Evolutionary conservation across 805 yeast genomes (phyloP), one percentile per base, ranked within the genome.

Genomic region (Starmerella gropengiesseri): DNA sequence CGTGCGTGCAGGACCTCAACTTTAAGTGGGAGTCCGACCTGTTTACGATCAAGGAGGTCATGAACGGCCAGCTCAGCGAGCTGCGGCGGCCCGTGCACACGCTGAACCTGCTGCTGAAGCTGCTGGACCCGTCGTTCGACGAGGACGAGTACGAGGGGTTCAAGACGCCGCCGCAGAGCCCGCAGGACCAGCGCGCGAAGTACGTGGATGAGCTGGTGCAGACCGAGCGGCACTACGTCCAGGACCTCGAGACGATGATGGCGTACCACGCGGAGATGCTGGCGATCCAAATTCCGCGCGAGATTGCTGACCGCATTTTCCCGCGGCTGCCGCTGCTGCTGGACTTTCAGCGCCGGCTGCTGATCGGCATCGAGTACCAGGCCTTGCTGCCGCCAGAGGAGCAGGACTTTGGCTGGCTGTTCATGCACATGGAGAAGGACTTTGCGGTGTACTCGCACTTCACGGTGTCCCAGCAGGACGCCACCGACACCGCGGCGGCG

Each of bases 401-500:
- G 54, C 95, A 87, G 61, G 70, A 95, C 48, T 75, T 89, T 35
- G 98, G 97, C 2, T 81, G 94, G 1, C 71, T 87, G 1, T 89
- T 91, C 60, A 69, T 82, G 47, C 93, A 81, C 60, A 83, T 91
- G 9, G 82, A 87, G 26, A 75, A 77, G 28, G 89, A 86, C 21
- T 91, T 91, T 65, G 78, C 76, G 49, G 75, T 84, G 8, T 91
- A 91, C 62, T 95, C 86, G 60, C 86, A 94, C 7, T 91, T 95
- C 89, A 83, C 96, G 20, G 70, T 86, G 42, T 89, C 89, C 45
- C 96, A 85, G 61, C 75, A 77, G 52, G 76, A 84, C 3, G 95
- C 97, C 1, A 73, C 84, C 32, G 94, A 84, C 43, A 71, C 85
- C 43, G 81, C 91, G 29, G 58, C 62, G 23, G 72, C 70, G 50